A percentile compares a stretch with the other conserved stretches of the same genome.
phyloP scores from a whole-genome alignment of 2,329 filamentous ascomycete species.

The Aspergillus unguis region DNA sequence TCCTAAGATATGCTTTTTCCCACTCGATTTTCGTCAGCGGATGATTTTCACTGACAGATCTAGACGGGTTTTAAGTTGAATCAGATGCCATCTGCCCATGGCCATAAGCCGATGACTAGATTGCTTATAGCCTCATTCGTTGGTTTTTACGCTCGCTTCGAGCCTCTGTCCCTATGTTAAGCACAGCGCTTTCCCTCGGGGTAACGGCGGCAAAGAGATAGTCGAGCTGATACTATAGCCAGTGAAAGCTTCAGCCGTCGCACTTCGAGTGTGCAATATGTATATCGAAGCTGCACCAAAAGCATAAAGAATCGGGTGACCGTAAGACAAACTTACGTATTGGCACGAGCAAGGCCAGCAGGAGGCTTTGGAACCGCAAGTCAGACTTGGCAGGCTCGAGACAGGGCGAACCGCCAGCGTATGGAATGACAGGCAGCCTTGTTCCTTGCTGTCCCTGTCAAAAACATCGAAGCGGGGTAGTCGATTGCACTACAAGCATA shows the following conservation, averaged over 20 bases:
- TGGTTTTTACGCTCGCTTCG: constrained; percentile 1
- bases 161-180: neutral
- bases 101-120: neutral
- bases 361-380: neutral
- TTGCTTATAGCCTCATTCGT: neutral
- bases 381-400: constrained; percentile 11
- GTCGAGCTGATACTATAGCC: neutral
- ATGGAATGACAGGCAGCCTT: constrained; percentile 1
- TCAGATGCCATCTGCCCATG: constrained; percentile 4
- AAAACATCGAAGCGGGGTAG: constrained; percentile 9
- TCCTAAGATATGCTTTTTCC: neutral
- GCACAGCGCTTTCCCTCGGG: neutral
- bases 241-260: neutral
- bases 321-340: constrained; percentile 9
- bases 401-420: constrained; percentile 8
- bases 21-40: constrained; percentile 7
- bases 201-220: neutral
- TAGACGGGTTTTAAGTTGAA: constrained; percentile 7
- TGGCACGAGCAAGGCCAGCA: constrained; percentile 8
- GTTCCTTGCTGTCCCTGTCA: constrained; percentile 12
- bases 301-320: constrained; percentile 10
- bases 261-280: neutral
- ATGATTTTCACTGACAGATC: constrained; percentile 10
- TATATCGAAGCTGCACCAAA: neutral
- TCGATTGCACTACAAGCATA: constrained; percentile 6